phyloP scores from a whole-genome alignment of 116 monocot genomes.

The Thalassia testudinum region DNA sequence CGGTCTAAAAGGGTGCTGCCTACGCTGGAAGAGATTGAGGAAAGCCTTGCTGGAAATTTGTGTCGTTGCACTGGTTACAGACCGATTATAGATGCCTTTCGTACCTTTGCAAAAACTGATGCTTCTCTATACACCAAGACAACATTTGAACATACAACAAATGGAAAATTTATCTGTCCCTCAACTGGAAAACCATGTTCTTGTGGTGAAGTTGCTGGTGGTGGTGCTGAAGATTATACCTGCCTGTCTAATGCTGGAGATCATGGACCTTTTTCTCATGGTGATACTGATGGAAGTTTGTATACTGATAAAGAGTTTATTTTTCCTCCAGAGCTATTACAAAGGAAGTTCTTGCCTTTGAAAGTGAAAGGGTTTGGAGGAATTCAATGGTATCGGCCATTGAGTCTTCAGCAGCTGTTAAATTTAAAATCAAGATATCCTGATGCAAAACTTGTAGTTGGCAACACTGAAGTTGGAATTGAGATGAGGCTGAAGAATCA shows the following conservation, averaged over 20 bases:
- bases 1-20: constrained; percentile 67
- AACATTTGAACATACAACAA: constrained; percentile 14
- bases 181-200: constrained; percentile 84
- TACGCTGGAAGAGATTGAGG: constrained; percentile 78
- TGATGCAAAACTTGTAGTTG: constrained; percentile 73
- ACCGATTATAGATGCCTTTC: constrained; percentile 90
- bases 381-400: constrained; percentile 68
- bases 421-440: constrained; percentile 53
- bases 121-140: constrained; percentile 44
- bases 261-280: constrained; percentile 28
- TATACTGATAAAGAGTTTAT: constrained; percentile 76
- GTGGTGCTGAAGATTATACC: constrained; percentile 11
- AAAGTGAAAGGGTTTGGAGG: constrained; percentile 68
- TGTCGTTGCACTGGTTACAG: constrained; percentile 98
- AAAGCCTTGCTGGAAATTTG: constrained; percentile 84
- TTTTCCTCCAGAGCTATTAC: constrained; percentile 81
- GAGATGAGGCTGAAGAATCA: constrained; percentile 85
- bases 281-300: constrained; percentile 64
- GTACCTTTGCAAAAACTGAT: constrained; percentile 84
- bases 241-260: constrained; percentile 1
- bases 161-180: constrained; percentile 38
- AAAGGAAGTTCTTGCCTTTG: constrained; percentile 48
- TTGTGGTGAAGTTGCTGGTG: constrained; percentile 25
- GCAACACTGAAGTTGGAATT: constrained; percentile 92
- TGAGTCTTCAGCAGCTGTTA: constrained; percentile 54